Percentiles rank a stretch among this genome's conserved stretches.
phyloP scores from a whole-genome alignment of 345 rosid species.

The Rhodomyrtus tomentosa region DNA sequence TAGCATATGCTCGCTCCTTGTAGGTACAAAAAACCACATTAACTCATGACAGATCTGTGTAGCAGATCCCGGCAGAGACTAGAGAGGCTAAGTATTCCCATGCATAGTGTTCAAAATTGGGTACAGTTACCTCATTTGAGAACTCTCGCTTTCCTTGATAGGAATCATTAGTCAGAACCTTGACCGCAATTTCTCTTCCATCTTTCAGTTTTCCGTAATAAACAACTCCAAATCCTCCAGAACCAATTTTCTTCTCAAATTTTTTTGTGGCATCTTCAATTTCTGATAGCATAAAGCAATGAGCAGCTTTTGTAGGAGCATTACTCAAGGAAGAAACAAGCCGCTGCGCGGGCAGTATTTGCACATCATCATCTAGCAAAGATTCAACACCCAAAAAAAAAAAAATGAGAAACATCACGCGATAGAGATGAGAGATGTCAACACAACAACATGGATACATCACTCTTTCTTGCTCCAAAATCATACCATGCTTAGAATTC shows the following conservation, averaged over 20 bases:
- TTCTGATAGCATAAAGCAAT: constrained; percentile 67
- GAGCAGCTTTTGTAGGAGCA: constrained; percentile 66
- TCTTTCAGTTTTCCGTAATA: constrained; percentile 76
- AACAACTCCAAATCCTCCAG: constrained; percentile 96
- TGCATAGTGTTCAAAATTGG: not conserved
- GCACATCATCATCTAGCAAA: constrained; percentile 29
- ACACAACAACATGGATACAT: not conserved
- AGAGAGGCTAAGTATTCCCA: not conserved
- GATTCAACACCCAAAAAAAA: constrained; percentile 3
- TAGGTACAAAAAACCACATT: not conserved
- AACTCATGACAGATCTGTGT: not conserved
- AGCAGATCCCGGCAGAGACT: not conserved
- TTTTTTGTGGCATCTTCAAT: constrained; percentile 70
- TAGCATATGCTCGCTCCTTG: not conserved
- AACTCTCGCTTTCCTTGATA: constrained; percentile 94
- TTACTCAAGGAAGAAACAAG: constrained; percentile 47
- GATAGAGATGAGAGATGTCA: not conserved
- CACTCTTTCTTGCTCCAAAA: not conserved
- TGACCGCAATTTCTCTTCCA: constrained; percentile 94
- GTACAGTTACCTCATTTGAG: constrained; percentile 63
- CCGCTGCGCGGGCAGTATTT: constrained; percentile 37
- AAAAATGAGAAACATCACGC: not conserved
- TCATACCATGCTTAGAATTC: constrained; percentile 32
- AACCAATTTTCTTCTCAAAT: constrained; percentile 83
- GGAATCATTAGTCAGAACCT: constrained; percentile 68